phyloP scores from a whole-genome alignment of 2,329 filamentous ascomycete species.

The Meredithiella fracta region DNA sequence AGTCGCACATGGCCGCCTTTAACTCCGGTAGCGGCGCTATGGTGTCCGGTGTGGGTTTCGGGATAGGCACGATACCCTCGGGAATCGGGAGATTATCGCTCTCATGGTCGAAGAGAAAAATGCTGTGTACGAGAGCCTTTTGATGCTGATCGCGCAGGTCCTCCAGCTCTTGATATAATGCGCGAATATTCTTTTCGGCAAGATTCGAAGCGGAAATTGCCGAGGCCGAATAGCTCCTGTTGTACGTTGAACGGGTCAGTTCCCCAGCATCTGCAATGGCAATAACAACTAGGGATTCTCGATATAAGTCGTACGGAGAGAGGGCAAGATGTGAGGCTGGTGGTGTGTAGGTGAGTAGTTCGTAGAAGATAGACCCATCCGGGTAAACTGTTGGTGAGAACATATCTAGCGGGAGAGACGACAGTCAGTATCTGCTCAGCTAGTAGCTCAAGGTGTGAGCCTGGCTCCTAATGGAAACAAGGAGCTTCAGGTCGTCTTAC shows the following conservation, averaged over 20 bases:
- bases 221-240: slow-evolving; percentile 23
- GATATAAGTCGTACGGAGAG: slow-evolving; percentile 78
- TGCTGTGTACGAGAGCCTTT: slow-evolving; percentile 59
- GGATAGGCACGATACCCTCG: slow-evolving; percentile 55
- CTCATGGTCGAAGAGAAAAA: slow-evolving; percentile 64
- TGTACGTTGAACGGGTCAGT: slow-evolving; percentile 37
- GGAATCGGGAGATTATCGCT: slow-evolving; percentile 37
- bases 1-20: slow-evolving; percentile 64
- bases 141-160: slow-evolving; percentile 56
- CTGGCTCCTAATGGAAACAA: not conserved
- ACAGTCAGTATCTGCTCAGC: not conserved
- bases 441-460: not conserved
- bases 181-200: slow-evolving; percentile 40
- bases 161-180: slow-evolving; percentile 51
- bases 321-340: slow-evolving; percentile 64
- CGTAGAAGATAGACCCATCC: slow-evolving; percentile 71
- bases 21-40: slow-evolving; percentile 24
- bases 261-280: slow-evolving; percentile 72
- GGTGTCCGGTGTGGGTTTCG: slow-evolving; percentile 49
- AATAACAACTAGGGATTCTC: slow-evolving; percentile 68
- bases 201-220: slow-evolving; percentile 6
- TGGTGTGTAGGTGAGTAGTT: slow-evolving; percentile 64
- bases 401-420: slow-evolving; percentile 46
- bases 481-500: slow-evolving; percentile 32
- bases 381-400: slow-evolving; percentile 86